These are phyloP conservation scores for Fragilaria radians DNA, from an alignment of 108 stramenopile species.

Conservation along the genomic window DNA sequence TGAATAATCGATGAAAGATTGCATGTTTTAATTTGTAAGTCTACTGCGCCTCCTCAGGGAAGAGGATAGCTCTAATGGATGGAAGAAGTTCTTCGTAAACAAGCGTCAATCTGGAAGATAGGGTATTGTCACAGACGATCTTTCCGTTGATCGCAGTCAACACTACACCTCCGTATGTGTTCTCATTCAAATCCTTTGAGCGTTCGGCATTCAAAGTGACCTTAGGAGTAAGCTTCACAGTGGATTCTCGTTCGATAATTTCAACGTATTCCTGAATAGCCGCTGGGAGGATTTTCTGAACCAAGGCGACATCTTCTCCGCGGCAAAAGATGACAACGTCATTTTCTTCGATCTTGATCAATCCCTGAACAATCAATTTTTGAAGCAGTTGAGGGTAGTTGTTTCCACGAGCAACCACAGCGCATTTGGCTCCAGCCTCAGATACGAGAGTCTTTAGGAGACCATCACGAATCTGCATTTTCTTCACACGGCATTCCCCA, in stretches of 20 bases:
- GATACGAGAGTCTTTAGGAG: slow-evolving; percentile 73
- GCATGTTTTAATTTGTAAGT: slow-evolving; percentile 4
- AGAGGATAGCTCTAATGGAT: slow-evolving; percentile 87
- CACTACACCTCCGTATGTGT: slow-evolving; percentile 87
- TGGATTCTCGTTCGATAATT: slow-evolving; percentile 89
- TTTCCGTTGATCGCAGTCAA: slow-evolving; percentile 85
- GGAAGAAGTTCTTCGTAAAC: slow-evolving; percentile 94
- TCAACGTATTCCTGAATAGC: slow-evolving; percentile 88
- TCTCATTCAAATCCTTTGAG: slow-evolving; percentile 61
- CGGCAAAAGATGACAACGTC: slow-evolving; percentile 87
- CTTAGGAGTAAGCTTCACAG: slow-evolving; percentile 69
- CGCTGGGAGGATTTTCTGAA: slow-evolving; percentile 64
- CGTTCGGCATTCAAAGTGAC: slow-evolving; percentile 76
- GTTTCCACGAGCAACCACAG: slow-evolving; percentile 66
- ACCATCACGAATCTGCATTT: slow-evolving; percentile 95
- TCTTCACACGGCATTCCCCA: slow-evolving; percentile 94
- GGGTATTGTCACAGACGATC: slow-evolving; percentile 97
- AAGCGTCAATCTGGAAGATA: slow-evolving; percentile 82
- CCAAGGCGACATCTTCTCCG: slow-evolving; percentile 74
- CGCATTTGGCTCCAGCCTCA: slow-evolving; percentile 73
- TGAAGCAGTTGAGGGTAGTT: slow-evolving; percentile 93
- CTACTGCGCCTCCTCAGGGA: slow-evolving; percentile 73
- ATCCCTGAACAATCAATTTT: slow-evolving; percentile 95
- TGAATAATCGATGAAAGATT: no score
- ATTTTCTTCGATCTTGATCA: slow-evolving; percentile 99